These are phyloP conservation scores for Uronychia binucleata DNA, from an alignment of 73 alveolate species.

Conservation along the genomic window DNA sequence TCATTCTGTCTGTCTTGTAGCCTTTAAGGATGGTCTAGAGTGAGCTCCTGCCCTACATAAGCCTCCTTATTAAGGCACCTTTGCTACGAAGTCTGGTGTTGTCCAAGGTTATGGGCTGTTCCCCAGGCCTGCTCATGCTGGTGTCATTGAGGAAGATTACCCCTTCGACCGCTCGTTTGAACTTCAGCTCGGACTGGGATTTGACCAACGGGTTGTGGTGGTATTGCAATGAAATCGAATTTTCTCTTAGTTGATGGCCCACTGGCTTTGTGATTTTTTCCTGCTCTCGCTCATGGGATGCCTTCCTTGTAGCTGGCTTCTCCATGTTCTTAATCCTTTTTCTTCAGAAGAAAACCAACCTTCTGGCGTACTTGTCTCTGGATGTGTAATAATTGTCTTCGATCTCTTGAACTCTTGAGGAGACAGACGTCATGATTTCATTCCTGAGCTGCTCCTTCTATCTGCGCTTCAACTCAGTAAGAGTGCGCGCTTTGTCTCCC, in stretches of 20 bases:
- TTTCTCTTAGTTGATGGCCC: neutral
- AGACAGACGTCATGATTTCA: neutral
- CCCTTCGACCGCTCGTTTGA: too few species aligned
- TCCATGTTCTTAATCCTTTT: neutral
- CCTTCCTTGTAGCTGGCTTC: neutral
- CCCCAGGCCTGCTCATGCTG: too few species aligned
- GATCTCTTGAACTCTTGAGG: neutral
- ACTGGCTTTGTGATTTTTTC: neutral
- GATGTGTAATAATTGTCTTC: neutral
- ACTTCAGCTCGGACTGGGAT: neutral
- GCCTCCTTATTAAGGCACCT: too few species aligned
- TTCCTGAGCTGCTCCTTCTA: neutral
- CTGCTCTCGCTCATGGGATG: neutral
- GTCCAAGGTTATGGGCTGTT: too few species aligned
- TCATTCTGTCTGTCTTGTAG: too few species aligned
- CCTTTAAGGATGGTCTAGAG: too few species aligned
- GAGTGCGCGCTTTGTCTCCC: neutral
- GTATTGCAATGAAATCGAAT: neutral
- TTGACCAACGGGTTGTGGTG: neutral
- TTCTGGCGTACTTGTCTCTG: neutral
- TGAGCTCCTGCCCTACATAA: too few species aligned
- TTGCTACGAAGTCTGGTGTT: too few species aligned
- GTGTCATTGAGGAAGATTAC: too few species aligned
- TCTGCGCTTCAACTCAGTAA: neutral
- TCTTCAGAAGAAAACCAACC: neutral